Percentiles rank a stretch among this genome's conserved stretches.
Evolutionary conservation across 345 rosid genomes (phyloP).

Genomic region (Firmiana major): DNA sequence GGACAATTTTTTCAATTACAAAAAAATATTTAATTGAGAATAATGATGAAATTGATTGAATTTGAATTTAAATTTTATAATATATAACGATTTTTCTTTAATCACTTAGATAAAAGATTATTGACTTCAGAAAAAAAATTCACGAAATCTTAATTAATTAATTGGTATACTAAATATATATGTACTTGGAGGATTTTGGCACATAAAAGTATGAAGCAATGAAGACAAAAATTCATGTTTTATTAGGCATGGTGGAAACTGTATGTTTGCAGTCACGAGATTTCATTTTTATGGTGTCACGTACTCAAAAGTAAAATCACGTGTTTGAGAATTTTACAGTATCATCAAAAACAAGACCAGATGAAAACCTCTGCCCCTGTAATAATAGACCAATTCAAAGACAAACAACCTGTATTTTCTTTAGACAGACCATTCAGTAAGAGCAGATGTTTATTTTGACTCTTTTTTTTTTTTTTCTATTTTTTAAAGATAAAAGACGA

Average conservation of each 20-base stretch:
- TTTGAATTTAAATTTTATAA: too few species aligned
- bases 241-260: not conserved
- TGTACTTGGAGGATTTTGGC: not conserved
- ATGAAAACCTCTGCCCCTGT: not conserved
- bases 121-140: too few species aligned
- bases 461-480: not conserved
- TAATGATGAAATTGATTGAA: too few species aligned
- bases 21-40: too few species aligned
- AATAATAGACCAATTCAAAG: not conserved
- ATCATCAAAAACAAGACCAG: not conserved
- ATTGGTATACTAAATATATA: too few species aligned
- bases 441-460: not conserved
- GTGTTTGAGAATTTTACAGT: not conserved
- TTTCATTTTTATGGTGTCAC: not conserved
- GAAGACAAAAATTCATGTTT: not conserved
- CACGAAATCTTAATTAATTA: too few species aligned
- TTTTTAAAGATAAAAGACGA: not conserved
- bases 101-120: too few species aligned
- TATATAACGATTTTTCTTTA: too few species aligned
- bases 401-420: not conserved
- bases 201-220: not conserved
- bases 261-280: slow-evolving; percentile 19
- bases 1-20: too few species aligned
- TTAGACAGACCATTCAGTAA: not conserved
- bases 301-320: slow-evolving; percentile 3